phyloP scores from a whole-genome alignment of 768 basidiomycete genomes.

The Naganishia vaughanmartiniae region DNA sequence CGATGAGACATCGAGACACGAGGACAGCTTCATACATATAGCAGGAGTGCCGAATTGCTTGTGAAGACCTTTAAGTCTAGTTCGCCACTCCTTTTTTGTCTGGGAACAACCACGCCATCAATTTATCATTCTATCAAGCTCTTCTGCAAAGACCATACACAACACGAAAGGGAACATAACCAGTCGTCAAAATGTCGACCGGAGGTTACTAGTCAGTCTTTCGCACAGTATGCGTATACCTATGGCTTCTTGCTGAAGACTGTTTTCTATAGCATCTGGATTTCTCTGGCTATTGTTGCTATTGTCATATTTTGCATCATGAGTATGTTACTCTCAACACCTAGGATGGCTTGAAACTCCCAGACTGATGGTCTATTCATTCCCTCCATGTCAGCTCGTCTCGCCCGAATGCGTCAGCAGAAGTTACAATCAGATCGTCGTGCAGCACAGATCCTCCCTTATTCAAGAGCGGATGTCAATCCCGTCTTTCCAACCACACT shows the following conservation, averaged over 20 bases:
- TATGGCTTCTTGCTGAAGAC: neutral
- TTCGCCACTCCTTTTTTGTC: neutral
- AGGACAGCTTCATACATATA: neutral
- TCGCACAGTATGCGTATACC: too few species aligned
- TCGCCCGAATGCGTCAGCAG: constrained; percentile 18
- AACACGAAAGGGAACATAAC: neutral
- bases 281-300: constrained; percentile 14
- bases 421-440: constrained; percentile 2
- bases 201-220: constrained; percentile 16
- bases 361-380: neutral
- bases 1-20: constrained; percentile 1
- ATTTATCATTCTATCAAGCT: neutral
- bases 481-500: constrained; percentile 18
- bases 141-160: neutral
- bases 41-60: too few species aligned
- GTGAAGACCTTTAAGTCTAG: neutral
- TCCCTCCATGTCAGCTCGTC: neutral
- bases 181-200: neutral
- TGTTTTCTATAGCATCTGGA: constrained; percentile 3
- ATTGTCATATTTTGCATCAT: constrained; percentile 7
- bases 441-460: constrained; percentile 6
- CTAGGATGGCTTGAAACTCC: too few species aligned
- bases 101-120: neutral
- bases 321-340: neutral
- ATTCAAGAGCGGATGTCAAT: neutral